Base-by-base conservation (phyloP, 2,329 filamentous ascomycete species). In the Xylaria sp. region DNA sequence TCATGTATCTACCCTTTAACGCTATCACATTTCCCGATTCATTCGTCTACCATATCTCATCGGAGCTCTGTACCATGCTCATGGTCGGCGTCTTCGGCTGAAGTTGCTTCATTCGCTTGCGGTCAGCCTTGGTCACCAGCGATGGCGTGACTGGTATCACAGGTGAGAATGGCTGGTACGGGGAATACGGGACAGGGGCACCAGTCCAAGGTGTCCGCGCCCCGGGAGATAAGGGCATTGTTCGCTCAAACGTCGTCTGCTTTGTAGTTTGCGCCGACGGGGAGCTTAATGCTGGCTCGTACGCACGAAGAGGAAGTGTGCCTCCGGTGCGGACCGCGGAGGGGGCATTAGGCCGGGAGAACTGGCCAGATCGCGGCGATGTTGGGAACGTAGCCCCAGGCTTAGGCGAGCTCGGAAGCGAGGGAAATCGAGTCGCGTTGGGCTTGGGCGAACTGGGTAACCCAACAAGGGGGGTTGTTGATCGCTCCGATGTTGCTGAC, bases 141-240 rank as follows among this genome's bases (percentile, higher is more conserved):
- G 86, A 87, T n/a, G 91, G 90, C 31, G 91, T 93, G 51, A 94
- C 86, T 1, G 91, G 91, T 53, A 92, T 84, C 50, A 91, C 81
- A 1, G 91, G 90, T 6, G 89, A 90, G 73, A 89, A 91, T 0
- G 91, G 91, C 79, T 94, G 91, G 69, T 94, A 94, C 0, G 91
- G 90, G 58, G 86, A 87, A 75, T 94, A 94, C 1, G 91, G 91
- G 21, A 88, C 84, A 1, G 86, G 82, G 21, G 80, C 82, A 4
- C 84, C 86, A 1, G 84, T 87, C 74, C 80, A 85, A 0, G 90
- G 91, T 2, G 87, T 89, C 47, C 84, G 84, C 23, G 86, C 80
- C 0, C 84, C 85, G 0, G 77, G 77, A 2, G 88, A 87, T 2
- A 85, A 86, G 59, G 85, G 71, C 1, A 84, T 83, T 0, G 77